A percentile compares a stretch with the other conserved stretches of the same genome.
Evolutionary conservation across 2,329 filamentous ascomycete genomes (phyloP).

Genomic region (Botrytis porri): DNA sequence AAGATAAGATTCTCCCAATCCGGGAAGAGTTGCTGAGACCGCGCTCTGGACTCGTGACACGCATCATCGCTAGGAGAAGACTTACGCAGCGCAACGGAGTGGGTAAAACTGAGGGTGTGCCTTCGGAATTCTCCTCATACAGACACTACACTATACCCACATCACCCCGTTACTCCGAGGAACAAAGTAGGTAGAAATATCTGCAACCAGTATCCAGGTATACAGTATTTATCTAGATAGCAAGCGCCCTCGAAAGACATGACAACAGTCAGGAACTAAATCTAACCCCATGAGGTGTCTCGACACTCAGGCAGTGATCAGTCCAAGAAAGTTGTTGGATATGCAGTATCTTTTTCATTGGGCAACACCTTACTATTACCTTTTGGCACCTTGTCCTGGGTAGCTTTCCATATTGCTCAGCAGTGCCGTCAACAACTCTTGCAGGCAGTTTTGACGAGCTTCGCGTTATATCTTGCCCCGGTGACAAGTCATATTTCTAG

Average conservation of each 20-base stretch:
- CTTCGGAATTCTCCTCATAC: slow-evolving; percentile 17
- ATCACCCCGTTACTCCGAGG: slow-evolving; percentile 10
- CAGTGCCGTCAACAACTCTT: slow-evolving; percentile 11
- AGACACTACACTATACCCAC: slow-evolving; percentile 15
- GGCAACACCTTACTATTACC: slow-evolving; percentile 7
- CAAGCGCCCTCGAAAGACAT: neutral
- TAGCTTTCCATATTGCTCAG: slow-evolving; percentile 14
- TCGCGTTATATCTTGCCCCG: neutral
- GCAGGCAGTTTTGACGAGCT: neutral
- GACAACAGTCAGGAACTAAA: neutral
- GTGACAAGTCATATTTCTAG: neutral
- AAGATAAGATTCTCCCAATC: neutral
- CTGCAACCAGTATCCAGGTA: neutral
- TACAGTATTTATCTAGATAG: neutral
- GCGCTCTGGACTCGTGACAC: neutral
- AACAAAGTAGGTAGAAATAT: slow-evolving; percentile 8
- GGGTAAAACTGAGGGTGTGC: slow-evolving; percentile 10
- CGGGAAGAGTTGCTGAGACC: slow-evolving; percentile 11
- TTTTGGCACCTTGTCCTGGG: neutral
- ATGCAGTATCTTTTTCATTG: neutral
- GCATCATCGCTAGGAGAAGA: slow-evolving; percentile 9
- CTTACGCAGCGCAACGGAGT: slow-evolving; percentile 13
- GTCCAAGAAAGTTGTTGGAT: neutral
- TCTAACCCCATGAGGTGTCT: slow-evolving; percentile 3
- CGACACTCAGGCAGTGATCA: slow-evolving; percentile 5